Base-by-base conservation (phyloP, 2,329 filamentous ascomycete species). In the Bipolaris zeicola region DNA sequence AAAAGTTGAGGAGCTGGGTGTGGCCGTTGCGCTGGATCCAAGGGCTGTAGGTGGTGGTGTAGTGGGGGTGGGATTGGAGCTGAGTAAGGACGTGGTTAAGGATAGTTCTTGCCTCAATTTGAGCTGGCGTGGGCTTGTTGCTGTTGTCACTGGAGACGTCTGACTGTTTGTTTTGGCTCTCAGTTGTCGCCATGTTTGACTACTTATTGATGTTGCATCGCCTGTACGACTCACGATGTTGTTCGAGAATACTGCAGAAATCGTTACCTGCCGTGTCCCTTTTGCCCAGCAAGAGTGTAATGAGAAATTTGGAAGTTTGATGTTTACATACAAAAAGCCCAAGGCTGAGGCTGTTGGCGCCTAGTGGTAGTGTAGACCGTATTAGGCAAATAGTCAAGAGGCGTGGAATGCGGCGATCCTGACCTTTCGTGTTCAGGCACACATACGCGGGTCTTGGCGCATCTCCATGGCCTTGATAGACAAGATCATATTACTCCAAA, bases 31-130 rank as follows among this genome's bases (percentile, higher is more conserved):
- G 55, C 1, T 60, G 28, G 8, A 67, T 46, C 64, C 66, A 73
- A 28, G 55, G 49, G 0, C 51, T 52, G 48, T 73, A 74, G 41
- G 14, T 26, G 13, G 36, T 67, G 28, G 52, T 63, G 16, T 64
- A 64, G 2, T 10, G 11, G 31, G 6, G 3, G 22, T 34, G 4
- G 0, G 61, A 52, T 54, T 65, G 52, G 0, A 74, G 42, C 11
- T 43, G 58, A 0, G 46, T 36, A 1, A 74, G 46, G 1, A 74
- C 16, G 26, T 70, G 61, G 3, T 47, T 24, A 10, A 74, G 61
- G 8, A 72, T 65, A 2, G 36, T 34, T 47, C 60, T 61, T 11
- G 69, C 69, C 61, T 73, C 65, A n/a, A 60, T 42, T 53, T 71
- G 68, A 2, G 64, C 50, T 11, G 52, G 38, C 43, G 37, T 38